phyloP scores from a whole-genome alignment of 352 stramenopile species.

The Blastocystis sp. region DNA sequence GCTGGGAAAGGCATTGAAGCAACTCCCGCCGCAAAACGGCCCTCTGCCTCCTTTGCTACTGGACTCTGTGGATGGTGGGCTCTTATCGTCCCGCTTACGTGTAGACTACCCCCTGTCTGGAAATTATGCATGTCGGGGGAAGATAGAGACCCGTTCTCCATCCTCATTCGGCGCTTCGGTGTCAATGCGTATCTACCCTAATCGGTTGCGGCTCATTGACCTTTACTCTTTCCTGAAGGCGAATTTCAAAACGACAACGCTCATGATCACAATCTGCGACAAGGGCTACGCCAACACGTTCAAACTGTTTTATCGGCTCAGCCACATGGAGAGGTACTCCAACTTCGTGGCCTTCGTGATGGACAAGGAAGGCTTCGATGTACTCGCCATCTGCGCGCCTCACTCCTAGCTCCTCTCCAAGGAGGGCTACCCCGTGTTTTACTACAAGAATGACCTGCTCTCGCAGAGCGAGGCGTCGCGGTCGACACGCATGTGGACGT shows the following conservation, averaged over 20 bases:
- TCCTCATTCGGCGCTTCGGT: too few species aligned
- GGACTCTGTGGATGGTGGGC: too few species aligned
- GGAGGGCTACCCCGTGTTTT: conserved; percentile 40
- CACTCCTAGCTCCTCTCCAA: background rate
- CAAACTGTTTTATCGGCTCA: conserved; percentile 45
- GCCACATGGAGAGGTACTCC: conserved; percentile 22
- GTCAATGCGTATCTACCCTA: too few species aligned
- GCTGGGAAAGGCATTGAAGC: too few species aligned
- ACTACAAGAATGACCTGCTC: conserved; percentile 57
- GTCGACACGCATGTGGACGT: conserved; percentile 34
- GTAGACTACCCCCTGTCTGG: too few species aligned
- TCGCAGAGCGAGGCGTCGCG: background rate
- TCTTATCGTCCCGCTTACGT: too few species aligned
- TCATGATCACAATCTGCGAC: conserved; percentile 60
- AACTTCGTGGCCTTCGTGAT: conserved; percentile 45
- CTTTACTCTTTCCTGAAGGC: background rate
- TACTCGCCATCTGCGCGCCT: background rate
- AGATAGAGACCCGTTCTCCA: too few species aligned
- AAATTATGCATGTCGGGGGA: too few species aligned
- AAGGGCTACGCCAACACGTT: conserved; percentile 28
- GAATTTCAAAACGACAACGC: background rate
- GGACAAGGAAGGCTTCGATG: conserved; percentile 48
- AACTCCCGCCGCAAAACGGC: too few species aligned
- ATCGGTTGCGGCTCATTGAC: background rate
- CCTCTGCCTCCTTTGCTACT: too few species aligned